Base-by-base conservation (phyloP, 1,284 basidiomycete genomes). In the Anthracocystis panici-leucophaei region DNA sequence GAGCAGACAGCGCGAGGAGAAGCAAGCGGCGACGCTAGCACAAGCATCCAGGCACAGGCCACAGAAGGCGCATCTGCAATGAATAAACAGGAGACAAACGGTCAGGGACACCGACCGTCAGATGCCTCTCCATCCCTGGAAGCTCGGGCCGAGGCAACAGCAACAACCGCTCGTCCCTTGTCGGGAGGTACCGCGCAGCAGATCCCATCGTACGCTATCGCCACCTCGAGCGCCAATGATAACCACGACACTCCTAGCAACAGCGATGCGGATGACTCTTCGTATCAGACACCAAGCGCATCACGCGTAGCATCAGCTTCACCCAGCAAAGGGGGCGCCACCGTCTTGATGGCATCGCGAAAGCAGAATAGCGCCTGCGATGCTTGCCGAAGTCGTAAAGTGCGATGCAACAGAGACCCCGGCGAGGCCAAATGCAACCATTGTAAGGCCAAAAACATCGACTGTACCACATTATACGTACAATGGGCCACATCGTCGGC, bases 301-400 rank as follows among this genome's bases (percentile, higher is more conserved):
- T 35, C 63, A 11, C 48, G 51, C 20, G 59, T 67, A 3, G 49
- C 65, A 23, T 55, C 61, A 1, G 56, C 60, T 1, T 68, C 62
- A 11, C 67, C 67, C n/a, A 57, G 58, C 56, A 70, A 65, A n/a
- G n/a, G 50, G 12, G 56, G 59, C 9, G 23, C 55, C 5, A 60
- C 62, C 11, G 53, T 71, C 20, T 41, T 75, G 48, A 67, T 75
- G 60, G 74, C 71, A 16, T 74, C 77, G 23, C 72, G 80, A 20
- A 80, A 80, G 66, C 80, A 82, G 59, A 82, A 82, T 48, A 72
- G 65, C 27, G 75, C 78, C 3, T 82, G 80, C 57, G 80, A 82
- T 51, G 75, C 78, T 10, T 82, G 80, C 40, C 57, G 80, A 46
- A 73, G 74, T 33, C 69, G 80, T 42, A 82, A 82, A 59, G 79